A percentile compares a stretch with the other conserved stretches of the same genome.
Conservation (phyloP, 2,329 filamentous ascomycete species). For the Stemphylium lycopersici region DNA sequence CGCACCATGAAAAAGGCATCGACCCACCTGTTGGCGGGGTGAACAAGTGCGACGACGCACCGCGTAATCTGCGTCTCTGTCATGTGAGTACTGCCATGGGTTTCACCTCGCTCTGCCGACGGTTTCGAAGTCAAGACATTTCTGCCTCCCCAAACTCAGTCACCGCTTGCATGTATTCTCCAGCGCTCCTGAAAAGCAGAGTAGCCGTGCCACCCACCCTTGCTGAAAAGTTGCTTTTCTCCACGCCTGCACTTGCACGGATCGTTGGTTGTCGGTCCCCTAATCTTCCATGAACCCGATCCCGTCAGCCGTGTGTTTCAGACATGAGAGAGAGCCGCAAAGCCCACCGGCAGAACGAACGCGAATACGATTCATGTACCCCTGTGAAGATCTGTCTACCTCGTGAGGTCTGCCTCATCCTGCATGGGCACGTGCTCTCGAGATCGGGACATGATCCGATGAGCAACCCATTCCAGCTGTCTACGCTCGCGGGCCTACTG, state of each 20-base stretch:
- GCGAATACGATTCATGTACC: conserved; percentile 10
- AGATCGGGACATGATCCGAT: conserved; percentile 9
- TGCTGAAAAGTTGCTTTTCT: conserved; percentile 4
- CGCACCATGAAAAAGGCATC: conserved; percentile 14
- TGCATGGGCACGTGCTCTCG: conserved; percentile 14
- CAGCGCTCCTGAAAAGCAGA: conserved; percentile 8
- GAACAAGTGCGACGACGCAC: conserved; percentile 18
- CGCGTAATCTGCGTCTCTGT: conserved; percentile 18
- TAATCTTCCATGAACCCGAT: conserved; percentile 13
- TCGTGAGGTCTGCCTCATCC: conserved; percentile 7
- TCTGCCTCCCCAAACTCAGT: conserved; percentile 7
- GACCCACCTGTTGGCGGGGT: conserved; percentile 30
- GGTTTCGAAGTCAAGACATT: conserved; percentile 17
- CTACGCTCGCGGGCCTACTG: not conserved
- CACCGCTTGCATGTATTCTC: conserved; percentile 9
- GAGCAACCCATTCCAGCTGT: conserved; percentile 10
- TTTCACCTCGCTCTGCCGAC: conserved; percentile 22
- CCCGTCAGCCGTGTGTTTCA: conserved; percentile 22
- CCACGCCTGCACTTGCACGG: not conserved
- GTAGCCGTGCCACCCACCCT: conserved; percentile 7
- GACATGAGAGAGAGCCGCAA: conserved; percentile 1
- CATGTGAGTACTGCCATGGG: conserved; percentile 20
- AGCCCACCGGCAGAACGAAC: conserved; percentile 14
- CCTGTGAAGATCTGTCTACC: conserved; percentile 21
- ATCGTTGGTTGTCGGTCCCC: conserved; percentile 7